Evolutionary conservation across 176 grass and related monocot species (phyloP), one percentile per base, ranked within the genome.

Genomic region (Cocos nucifera): DNA sequence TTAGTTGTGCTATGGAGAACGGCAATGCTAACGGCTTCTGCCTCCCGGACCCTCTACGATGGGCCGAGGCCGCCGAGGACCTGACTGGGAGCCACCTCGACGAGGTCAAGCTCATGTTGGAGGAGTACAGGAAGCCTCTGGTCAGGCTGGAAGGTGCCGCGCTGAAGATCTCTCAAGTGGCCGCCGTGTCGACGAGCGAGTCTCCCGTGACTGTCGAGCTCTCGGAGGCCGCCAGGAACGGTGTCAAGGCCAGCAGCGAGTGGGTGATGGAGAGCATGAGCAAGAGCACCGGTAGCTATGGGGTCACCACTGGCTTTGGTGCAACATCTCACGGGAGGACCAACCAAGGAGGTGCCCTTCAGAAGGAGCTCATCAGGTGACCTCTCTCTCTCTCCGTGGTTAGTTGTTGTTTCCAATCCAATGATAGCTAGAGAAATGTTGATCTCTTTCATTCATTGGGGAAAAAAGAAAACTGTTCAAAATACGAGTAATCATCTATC

Each of bases 251-350:
- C 9, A 65, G 63, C 63, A 65, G 63, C 50, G 49, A 53, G 49
- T 65, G 63, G 63, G 63, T 65, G 21, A 53, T 65, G 63, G 63
- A 65, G 17, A 65, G 63, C 63, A 65, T 65, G 63, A 27, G n/a
- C 50, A 65, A 65, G 49, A 49, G 48, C 10, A 65, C 63, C 21
- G 63, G 53, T 49, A 65, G 63, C 63, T 65, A 65, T 6, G 63
- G 63, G 22, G 63, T 65, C 22, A 65, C 63, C 63, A 65, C 63
- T 21, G 63, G 63, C 63, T 65, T 65, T 22, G 63, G 63, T 15
- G 63, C 63, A 2, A 65, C 63, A 15, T 65, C 49, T 17, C 63
- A 65, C 21, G 6, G 63, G 63, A 52, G 63, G 50, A 65, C 63
- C 23, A 65, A 65, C 49, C 22, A 65, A 52, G 63, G 63, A 26